phyloP scores from a whole-genome alignment of 306 rosid species.

The Mimosa pudica region DNA sequence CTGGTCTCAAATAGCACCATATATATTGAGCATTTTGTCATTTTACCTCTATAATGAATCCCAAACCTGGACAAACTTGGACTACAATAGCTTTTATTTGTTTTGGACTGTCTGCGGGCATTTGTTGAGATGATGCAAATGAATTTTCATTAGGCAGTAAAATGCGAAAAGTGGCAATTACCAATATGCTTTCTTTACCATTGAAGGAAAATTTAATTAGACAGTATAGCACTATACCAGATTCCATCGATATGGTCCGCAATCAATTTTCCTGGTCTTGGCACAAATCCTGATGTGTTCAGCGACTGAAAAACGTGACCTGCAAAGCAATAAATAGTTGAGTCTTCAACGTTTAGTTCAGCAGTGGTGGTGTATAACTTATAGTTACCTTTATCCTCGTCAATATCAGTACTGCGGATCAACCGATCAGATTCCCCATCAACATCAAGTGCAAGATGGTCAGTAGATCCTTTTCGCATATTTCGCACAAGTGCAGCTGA shows the following conservation, averaged over 20 bases:
- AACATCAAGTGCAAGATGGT: slow-evolving; percentile 80
- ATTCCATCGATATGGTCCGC: slow-evolving; percentile 97
- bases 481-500: slow-evolving; percentile 68
- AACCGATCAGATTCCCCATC: slow-evolving; percentile 68
- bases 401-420: slow-evolving; percentile 54
- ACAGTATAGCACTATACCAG: slow-evolving; percentile 58
- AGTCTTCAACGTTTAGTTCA: slow-evolving; percentile 20
- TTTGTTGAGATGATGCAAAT: slow-evolving; percentile 21
- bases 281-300: slow-evolving; percentile 87
- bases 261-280: slow-evolving; percentile 82
- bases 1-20: not conserved
- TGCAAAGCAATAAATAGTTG: slow-evolving; percentile 42
- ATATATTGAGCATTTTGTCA: not conserved
- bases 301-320: slow-evolving; percentile 92
- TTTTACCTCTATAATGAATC: not conserved
- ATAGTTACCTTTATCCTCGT: slow-evolving; percentile 82
- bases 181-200: slow-evolving; percentile 19
- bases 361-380: slow-evolving; percentile 23
- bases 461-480: slow-evolving; percentile 85
- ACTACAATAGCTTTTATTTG: not conserved
- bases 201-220: slow-evolving; percentile 5
- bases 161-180: slow-evolving; percentile 14
- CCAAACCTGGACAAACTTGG: slow-evolving; percentile 1
- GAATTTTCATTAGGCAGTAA: slow-evolving; percentile 1
- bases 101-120: not conserved